Conservation (phyloP, 108 stramenopile genomes). For the Phaeodactylum tricornutum region DNA sequence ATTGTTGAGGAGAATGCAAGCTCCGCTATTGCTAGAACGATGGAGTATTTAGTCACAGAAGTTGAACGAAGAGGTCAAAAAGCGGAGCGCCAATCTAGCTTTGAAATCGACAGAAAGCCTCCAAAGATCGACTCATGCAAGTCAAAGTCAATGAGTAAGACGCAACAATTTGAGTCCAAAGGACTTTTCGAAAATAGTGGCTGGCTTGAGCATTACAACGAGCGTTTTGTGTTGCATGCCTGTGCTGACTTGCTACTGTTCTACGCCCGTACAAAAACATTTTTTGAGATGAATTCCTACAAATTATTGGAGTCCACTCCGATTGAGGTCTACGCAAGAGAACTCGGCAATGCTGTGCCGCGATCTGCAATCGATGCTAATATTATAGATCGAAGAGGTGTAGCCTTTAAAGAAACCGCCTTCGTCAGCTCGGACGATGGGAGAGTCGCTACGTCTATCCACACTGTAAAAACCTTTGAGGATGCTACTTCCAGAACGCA, state of each 20-base stretch:
- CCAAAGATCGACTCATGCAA: too few species aligned
- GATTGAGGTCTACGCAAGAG: constrained; percentile 81
- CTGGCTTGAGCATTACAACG: constrained; percentile 35
- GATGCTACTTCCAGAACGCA: background rate
- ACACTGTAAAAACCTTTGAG: background rate
- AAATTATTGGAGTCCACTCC: constrained; percentile 58
- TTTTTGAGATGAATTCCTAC: constrained; percentile 67
- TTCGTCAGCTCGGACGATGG: background rate
- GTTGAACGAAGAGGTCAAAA: too few species aligned
- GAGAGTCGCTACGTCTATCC: background rate
- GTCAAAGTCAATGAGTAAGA: background rate
- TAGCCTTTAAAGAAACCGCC: background rate
- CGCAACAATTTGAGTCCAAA: constrained; percentile 3
- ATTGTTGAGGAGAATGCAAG: too few species aligned
- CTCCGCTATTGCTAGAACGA: too few species aligned
- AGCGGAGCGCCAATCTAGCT: too few species aligned
- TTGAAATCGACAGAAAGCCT: too few species aligned
- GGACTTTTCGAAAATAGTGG: too few species aligned
- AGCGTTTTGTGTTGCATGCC: constrained; percentile 65
- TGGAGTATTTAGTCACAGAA: too few species aligned
- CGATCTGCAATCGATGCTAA: constrained; percentile 23
- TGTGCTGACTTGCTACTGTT: constrained; percentile 78
- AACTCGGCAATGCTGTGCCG: constrained; percentile 77
- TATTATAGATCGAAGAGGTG: too few species aligned
- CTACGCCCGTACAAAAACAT: constrained; percentile 68